Evolutionary conservation across 1,284 basidiomycete genomes (phyloP), one percentile per base, ranked within the genome.

Genomic region (Hymenochaete sp.): DNA sequence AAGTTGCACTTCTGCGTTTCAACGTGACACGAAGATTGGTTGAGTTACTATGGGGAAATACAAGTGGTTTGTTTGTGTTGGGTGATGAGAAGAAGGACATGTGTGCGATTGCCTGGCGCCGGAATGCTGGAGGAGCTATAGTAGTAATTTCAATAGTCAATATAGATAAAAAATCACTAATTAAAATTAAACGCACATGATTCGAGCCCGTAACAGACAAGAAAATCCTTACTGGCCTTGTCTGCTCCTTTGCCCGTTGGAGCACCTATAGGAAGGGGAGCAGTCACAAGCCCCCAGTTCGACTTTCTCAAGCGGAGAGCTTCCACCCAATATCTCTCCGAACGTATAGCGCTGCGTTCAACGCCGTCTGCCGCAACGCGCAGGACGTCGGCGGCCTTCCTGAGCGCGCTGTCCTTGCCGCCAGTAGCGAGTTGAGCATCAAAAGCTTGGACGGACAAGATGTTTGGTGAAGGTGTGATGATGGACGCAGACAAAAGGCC

Each of bases 261-360:
- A 21, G 79, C 71, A 29, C 82, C 82, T 38, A 67, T 64, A 4
- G 83, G 84, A 32, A 86, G 67, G 28, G 84, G 83, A 2, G 85
- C 82, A 25, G 85, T 82, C 35, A 81, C 71, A 22, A 89, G 62
- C 8, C 79, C 72, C 86, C 85, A 89, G 51, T 89, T 88, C 3
- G 70, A 74, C 53, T 73, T 64, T 50, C 85, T 68, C 32, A 85
- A 78, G 56, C 75, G 80, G 40, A 89, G 67, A 4, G 85, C 86
- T 58, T 88, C 76, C 5, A 77, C 66, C 85, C 85, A 89, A 54
- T 87, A 88, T 49, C 68, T 73, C 57, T 86, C 83, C 25, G 75
- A 73, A 31, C 71, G 66, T 10, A 73, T 53, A 27, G 79, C 66
- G 16, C 74, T 68, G 37, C 73, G 67, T 56, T 86, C 83, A 63